Conservation (phyloP, 2,329 filamentous ascomycete species). For the Aspergillus pseudoviridinutans region DNA sequence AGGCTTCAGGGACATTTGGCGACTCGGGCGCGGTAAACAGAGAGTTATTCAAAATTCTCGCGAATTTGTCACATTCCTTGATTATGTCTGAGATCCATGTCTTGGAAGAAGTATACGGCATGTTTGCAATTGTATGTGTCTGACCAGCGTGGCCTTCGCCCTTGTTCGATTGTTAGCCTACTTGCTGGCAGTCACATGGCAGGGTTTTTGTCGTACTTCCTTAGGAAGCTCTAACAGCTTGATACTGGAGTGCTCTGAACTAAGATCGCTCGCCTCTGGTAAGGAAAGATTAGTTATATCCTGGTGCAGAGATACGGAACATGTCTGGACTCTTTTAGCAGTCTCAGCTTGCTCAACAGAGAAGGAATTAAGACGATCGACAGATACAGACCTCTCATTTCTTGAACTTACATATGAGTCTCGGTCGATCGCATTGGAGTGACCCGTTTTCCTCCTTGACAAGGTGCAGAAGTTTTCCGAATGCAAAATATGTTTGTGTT, state of each 20-base stretch:
- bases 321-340: neutral
- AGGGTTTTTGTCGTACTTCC: neutral
- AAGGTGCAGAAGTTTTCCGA: neutral
- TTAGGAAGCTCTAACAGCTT: neutral
- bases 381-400: neutral
- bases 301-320: neutral
- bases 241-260: too few species aligned
- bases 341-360: neutral
- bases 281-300: neutral
- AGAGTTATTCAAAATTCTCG: conserved; percentile 19
- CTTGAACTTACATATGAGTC: neutral
- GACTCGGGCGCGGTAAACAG: conserved; percentile 20
- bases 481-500: neutral
- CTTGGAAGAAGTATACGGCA: conserved; percentile 17
- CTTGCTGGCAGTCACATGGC: neutral
- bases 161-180: neutral
- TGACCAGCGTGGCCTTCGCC: neutral
- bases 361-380: neutral
- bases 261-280: neutral
- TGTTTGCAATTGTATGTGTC: neutral
- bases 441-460: neutral
- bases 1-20: conserved; percentile 22
- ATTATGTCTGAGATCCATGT: conserved; percentile 26
- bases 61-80: conserved; percentile 24
- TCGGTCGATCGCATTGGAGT: neutral